Evolutionary conservation across 2,329 filamentous ascomycete genomes (phyloP).

Genomic region (Aspergillus alliaceus): DNA sequence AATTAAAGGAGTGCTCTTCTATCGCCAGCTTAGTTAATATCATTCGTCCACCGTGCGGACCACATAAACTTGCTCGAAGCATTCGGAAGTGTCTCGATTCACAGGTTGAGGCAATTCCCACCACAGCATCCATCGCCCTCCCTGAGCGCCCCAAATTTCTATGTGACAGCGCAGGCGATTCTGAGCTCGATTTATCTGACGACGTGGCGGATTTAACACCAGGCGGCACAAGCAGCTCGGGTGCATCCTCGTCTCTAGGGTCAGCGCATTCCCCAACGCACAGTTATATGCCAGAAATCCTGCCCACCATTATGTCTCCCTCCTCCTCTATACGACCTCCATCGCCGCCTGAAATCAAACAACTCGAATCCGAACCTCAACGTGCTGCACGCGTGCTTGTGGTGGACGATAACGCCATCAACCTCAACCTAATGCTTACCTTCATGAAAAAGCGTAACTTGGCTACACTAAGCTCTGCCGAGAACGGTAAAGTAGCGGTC

Average conservation of each 20-base stretch:
- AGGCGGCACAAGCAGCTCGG: background rate
- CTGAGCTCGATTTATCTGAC: background rate
- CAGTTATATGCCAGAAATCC: slow-evolving; percentile 6
- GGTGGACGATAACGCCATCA: slow-evolving; percentile 49
- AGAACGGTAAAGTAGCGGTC: slow-evolving; percentile 46
- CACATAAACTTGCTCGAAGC: slow-evolving; percentile 42
- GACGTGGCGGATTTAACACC: slow-evolving; percentile 7
- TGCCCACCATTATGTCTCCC: slow-evolving; percentile 7
- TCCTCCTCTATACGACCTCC: slow-evolving; percentile 2
- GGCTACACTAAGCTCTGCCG: slow-evolving; percentile 37
- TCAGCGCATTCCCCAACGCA: slow-evolving; percentile 2
- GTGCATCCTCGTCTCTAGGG: background rate
- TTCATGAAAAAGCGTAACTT: slow-evolving; percentile 43
- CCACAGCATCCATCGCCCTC: slow-evolving; percentile 4
- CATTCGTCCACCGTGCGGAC: slow-evolving; percentile 41
- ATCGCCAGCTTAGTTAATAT: slow-evolving; percentile 38
- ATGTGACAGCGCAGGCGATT: background rate
- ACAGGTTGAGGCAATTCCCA: slow-evolving; percentile 5
- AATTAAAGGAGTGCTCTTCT: slow-evolving; percentile 27
- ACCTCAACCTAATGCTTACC: slow-evolving; percentile 45
- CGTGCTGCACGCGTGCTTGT: slow-evolving; percentile 37
- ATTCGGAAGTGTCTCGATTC: slow-evolving; percentile 31
- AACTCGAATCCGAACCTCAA: slow-evolving; percentile 1
- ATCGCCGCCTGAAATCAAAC: background rate
- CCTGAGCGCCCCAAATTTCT: slow-evolving; percentile 7